Conservation (phyloP, 805 yeast genomes). For the Zygoascus tannicola region DNA sequence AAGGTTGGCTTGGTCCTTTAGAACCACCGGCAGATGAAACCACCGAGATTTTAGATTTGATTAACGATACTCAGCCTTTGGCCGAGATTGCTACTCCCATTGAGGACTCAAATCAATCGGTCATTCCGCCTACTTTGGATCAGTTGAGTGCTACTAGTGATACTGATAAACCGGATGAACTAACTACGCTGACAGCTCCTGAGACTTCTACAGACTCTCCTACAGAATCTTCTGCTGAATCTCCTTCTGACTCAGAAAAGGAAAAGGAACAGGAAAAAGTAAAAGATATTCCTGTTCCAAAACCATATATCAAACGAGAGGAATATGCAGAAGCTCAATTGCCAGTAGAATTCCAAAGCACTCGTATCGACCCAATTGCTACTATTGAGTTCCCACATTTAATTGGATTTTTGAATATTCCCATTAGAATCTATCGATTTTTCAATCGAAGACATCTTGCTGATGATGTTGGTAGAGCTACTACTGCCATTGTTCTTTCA, state of each 20-base stretch:
- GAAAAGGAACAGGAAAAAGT: constrained; percentile 16
- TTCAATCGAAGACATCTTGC: constrained; percentile 67
- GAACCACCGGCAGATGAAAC: constrained; percentile 35
- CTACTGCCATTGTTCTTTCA: constrained; percentile 46
- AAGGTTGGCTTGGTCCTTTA: constrained; percentile 89
- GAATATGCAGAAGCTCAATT: constrained; percentile 46
- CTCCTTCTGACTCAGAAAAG: constrained; percentile 4
- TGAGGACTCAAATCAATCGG: neutral
- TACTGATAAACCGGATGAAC: constrained; percentile 9
- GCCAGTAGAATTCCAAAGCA: constrained; percentile 51
- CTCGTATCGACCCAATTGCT: constrained; percentile 48
- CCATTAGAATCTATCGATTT: constrained; percentile 66
- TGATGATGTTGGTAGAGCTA: constrained; percentile 47
- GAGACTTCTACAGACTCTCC: constrained; percentile 15
- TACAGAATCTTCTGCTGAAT: constrained; percentile 6
- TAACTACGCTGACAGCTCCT: neutral
- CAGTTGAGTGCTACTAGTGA: neutral
- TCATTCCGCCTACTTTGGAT: neutral
- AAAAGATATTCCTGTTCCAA: constrained; percentile 40
- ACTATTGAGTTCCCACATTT: constrained; percentile 70
- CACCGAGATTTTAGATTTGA: neutral
- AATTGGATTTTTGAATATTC: constrained; percentile 69
- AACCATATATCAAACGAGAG: constrained; percentile 52
- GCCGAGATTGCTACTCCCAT: constrained; percentile 7
- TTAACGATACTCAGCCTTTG: neutral